A percentile compares a stretch with the other conserved stretches of the same genome.
phyloP scores from a whole-genome alignment of 768 basidiomycete genomes.

The Lanmaoa pseudosensibilis region DNA sequence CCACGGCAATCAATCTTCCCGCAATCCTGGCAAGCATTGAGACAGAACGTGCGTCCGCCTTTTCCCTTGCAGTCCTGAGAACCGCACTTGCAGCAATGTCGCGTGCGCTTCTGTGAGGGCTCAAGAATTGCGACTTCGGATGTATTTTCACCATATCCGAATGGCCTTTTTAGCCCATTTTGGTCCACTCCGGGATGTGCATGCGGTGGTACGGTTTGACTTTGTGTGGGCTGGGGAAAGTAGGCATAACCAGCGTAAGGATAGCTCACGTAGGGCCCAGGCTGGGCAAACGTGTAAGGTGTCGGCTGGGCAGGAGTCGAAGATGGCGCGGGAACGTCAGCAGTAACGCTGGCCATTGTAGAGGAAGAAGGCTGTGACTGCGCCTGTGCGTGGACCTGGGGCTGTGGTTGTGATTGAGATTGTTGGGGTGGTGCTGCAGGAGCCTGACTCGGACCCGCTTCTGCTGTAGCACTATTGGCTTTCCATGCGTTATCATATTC shows the following conservation, averaged over 20 bases:
- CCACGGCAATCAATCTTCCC: constrained; percentile 79
- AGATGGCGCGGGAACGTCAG: constrained; percentile 22
- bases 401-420: constrained; percentile 20
- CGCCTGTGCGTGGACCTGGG: constrained; percentile 17
- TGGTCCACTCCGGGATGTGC: constrained; percentile 28
- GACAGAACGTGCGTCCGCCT: constrained; percentile 72
- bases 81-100: constrained; percentile 84
- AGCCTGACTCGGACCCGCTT: constrained; percentile 28
- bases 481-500: constrained; percentile 65
- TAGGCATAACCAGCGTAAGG: constrained; percentile 37
- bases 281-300: constrained; percentile 31
- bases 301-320: constrained; percentile 29
- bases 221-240: constrained; percentile 27
- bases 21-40: constrained; percentile 77
- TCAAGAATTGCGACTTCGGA: constrained; percentile 34
- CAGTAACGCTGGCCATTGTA: constrained; percentile 14
- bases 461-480: constrained; percentile 49
- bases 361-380: constrained; percentile 24
- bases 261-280: constrained; percentile 37
- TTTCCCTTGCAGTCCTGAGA: constrained; percentile 82
- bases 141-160: constrained; percentile 27
- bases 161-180: constrained; percentile 30
- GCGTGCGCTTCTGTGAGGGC: constrained; percentile 56
- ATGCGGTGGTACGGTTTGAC: constrained; percentile 23
- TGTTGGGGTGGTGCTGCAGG: constrained; percentile 21